Evolutionary conservation across 208 protist genomes (phyloP), one percentile per base, ranked within the genome.

Genomic region (Wallacemonas sp.): DNA sequence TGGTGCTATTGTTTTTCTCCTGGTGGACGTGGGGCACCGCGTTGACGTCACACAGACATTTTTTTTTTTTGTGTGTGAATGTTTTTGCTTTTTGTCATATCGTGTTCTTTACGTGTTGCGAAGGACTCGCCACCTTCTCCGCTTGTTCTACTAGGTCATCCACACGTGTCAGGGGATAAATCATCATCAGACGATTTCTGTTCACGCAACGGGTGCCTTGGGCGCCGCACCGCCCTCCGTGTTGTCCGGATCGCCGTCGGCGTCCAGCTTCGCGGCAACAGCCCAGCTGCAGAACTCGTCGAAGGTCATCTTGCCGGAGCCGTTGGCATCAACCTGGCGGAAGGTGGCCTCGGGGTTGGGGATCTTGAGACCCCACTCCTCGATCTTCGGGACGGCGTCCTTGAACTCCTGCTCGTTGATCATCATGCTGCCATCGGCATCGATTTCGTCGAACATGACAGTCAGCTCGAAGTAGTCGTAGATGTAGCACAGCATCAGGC

Each of bases 381-480:
- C 55, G 8, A 94, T 66, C 68, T 79, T 81, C 3, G 82, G 76
- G 3, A 70, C 71, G 24, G 82, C 84, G 13, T 60, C 50, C 68
- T 75, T 67, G 67, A 92, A 87, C 73, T 94, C 88, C 26, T 82
- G 61, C 42, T 66, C 37, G 64, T 81, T 72, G 44, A 94, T 68
- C 37, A 89, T 63, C 60, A 73, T 72, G 66, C 91, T 88, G 57
- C 85, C 83, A 26, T 76, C 80, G 27, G 77, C 78, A 63, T 91
- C 85, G 54, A 92, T 85, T 63, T 83, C 68, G 71, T 91, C 85
- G 66, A 94, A 89, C 81, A 94, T 92, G 19, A 91, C 67, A 6
- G 76, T 89, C 68, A 94, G 76, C 63, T 81, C 59, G 41, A 85
- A 81, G 68, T 70, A 78, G 71, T 81, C 66, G 73, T 85, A 81